Evolutionary conservation across 2,329 filamentous ascomycete genomes (phyloP), one percentile per base, ranked within the genome.

Genomic region (Penicillium digitatum): DNA sequence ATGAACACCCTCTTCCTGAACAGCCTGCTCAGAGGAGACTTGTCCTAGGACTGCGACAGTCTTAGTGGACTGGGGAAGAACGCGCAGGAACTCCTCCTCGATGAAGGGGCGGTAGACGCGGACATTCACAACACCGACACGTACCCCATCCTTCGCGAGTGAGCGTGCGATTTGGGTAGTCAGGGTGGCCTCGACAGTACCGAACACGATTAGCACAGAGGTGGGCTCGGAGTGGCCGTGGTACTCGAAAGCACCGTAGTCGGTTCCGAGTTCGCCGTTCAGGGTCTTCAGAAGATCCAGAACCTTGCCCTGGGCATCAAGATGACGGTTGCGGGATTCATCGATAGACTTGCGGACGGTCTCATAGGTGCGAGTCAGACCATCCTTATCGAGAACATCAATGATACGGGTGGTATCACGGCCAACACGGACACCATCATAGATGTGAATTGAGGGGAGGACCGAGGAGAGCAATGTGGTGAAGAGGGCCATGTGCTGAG

Each of bases 161-260:
- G 86, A 85, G 40, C 81, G 79, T 11, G 90, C 86, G 50, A 96
- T 84, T 75, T 96, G 90, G 62, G 87, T 86, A 54, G 90, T 86
- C 57, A 97, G 78, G 65, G 94, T 91, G 14, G 89, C 85, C 78
- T 99, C 94, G 5, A 92, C 85, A 57, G 90, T 96, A 64, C 94
- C 94, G 66, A 99, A 96, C 42, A 90, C 89, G 29, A 97, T 91
- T 32, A 97, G 78, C 16, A 99, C 90, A 10, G 86, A 85, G 62
- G 93, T 88, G 4, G 94, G 85, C 40, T 85, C 79, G 46, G 83
- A 79, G 70, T 97, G 90, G 24, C 94, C 94, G 67, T 87, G 83
- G 77, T 99, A 99, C 76, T 99, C 94, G 66, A 97, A 99, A 7
- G 90, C 85, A 67, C 87, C 83, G 72, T 99, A 99, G 62, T 93